Evolutionary conservation across 2,329 filamentous ascomycete genomes (phyloP), one percentile per base, ranked within the genome.

Genomic region (Xylariaceae sp.): DNA sequence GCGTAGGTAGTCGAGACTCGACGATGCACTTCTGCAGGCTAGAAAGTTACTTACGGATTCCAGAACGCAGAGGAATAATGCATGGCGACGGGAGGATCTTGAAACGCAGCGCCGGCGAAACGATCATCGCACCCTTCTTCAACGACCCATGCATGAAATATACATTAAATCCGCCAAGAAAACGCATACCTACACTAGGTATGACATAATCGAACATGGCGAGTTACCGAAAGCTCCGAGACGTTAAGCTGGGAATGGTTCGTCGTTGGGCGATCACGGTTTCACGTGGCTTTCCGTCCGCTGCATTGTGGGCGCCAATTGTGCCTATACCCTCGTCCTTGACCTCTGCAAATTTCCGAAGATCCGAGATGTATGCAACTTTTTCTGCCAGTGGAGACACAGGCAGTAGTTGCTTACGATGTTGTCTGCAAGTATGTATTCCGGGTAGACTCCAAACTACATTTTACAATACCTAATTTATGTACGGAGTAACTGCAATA

Each of bases 241-340:
- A 8, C 26, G 26, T 26, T 26, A 26, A 26, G 26, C 26, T 26
- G 26, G 26, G 37, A 19, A 32, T 15, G 18, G 13, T 16, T 29
- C 12, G 16, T 8, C 45, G 22, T 13, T 22, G 21, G 29, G 30
- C 13, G 49, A 52, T 47, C 50, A 37, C 56, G 42, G 54, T 49
- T 59, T 56, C 56, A 56, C 56, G 56, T 59, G 54, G 54, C 51
- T 44, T 49, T 44, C 51, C 51, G n/a, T 40, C 16, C n/a, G n/a
- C 21, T 47, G 43, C 32, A 49, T 9, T 18, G 8, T 40, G 15
- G 16, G 37, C 15, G 6, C 37, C 6, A 10, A 9, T 40, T n/a
- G n/a, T 37, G 7, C 15, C n/a, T n/a, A n/a, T n/a, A 40, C 16
- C 16, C 2, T 47, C 36, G 15, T 40, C 48, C n/a, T 10, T 30